Percentiles rank a stretch among this genome's conserved stretches.
Conservation (phyloP, 176 grass and related monocot genomes). For the Sorghum bicolor region DNA sequence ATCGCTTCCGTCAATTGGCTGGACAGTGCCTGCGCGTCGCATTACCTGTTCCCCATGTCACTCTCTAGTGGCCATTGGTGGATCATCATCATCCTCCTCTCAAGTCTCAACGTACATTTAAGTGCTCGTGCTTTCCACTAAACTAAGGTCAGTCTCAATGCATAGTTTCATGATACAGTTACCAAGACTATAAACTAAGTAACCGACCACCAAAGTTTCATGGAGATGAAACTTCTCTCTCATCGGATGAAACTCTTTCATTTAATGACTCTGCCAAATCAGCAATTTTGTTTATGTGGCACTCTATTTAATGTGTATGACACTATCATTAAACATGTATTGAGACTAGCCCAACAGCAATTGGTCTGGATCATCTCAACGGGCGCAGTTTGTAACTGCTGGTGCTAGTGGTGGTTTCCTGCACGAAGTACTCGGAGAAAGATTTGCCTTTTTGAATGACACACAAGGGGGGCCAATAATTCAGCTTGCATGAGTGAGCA, state of each 20-base stretch:
- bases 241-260: no score
- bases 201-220: no score
- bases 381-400: not conserved
- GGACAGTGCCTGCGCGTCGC: conserved; percentile 20
- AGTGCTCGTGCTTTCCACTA: not conserved
- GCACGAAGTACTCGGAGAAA: conserved; percentile 8
- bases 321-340: no score
- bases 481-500: not conserved
- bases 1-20: conserved; percentile 29
- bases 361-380: not conserved
- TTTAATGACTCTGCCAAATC: no score
- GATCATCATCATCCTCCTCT: not conserved
- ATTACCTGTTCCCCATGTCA: conserved; percentile 1
- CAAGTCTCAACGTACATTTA: conserved; percentile 1
- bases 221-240: no score
- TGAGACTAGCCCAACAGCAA: no score
- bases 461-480: not conserved
- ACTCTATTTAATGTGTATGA: no score
- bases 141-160: no score
- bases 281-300: no score
- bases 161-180: no score
- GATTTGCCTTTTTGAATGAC: not conserved
- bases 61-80: conserved; percentile 14
- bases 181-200: no score
- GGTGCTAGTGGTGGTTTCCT: not conserved